phyloP scores from a whole-genome alignment of 208 protist species.

The Plasmodiophora brassicae region DNA sequence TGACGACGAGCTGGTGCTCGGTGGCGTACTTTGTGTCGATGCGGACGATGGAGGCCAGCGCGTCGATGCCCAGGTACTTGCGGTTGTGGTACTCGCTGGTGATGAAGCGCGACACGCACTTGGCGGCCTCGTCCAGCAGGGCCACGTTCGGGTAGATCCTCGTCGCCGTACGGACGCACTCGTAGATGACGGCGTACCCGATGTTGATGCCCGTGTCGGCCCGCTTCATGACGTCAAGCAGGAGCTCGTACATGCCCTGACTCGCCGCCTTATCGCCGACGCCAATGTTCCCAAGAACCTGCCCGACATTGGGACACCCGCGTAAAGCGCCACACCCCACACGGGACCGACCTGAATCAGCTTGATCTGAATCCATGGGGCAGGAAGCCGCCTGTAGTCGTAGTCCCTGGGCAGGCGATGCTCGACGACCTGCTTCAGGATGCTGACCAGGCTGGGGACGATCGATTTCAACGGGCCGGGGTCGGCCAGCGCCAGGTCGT shows the following conservation, averaged over 20 bases:
- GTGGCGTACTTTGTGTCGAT: conserved; percentile 74
- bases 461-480: conserved; percentile 66
- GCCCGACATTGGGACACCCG: too few relatives aligned
- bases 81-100: conserved; percentile 77
- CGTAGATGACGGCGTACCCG: conserved; percentile 70
- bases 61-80: conserved; percentile 84
- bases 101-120: conserved; percentile 64
- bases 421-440: conserved; percentile 79
- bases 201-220: conserved; percentile 80
- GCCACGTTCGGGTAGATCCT: conserved; percentile 72
- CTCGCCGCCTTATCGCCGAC: neutral
- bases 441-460: conserved; percentile 75
- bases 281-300: neutral
- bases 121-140: conserved; percentile 72
- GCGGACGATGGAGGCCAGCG: conserved; percentile 77
- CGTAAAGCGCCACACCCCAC: too few relatives aligned
- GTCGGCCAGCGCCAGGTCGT: conserved; percentile 58
- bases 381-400: conserved; percentile 88
- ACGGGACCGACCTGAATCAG: conserved; percentile 46
- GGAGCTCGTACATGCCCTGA: conserved; percentile 63
- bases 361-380: conserved; percentile 92
- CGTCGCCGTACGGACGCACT: conserved; percentile 75
- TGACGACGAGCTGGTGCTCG: conserved; percentile 81
- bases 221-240: conserved; percentile 75
- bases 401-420: conserved; percentile 76